Base-by-base conservation (phyloP, 306 rosid genomes). In the Vigna radiata region DNA sequence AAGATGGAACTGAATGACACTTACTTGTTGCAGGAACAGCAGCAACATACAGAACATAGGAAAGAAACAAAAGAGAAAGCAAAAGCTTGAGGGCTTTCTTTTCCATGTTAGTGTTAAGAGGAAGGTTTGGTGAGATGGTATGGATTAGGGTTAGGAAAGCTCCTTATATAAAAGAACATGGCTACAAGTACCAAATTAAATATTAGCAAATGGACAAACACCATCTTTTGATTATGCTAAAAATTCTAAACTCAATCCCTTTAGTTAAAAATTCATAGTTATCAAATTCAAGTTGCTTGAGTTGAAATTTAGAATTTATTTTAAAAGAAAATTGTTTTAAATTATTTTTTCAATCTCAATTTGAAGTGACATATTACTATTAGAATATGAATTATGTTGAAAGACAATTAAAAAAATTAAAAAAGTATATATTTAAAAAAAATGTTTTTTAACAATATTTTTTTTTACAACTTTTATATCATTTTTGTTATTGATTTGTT, bases 21-120 rank as follows among this genome's bases (percentile, higher is more conserved):
- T 61, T 61, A 81, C 85, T 68, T n/a, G 85, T 75, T 49, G 77
- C 67, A 13, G 85, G 85, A 61, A 75, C 77, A 50, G 77, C 76
- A 68, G n/a, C 56, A 21, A 36, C 81, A 70, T 47, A 46, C 5
- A 31, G 43, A 46, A 48, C 49, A 60, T 60, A 70, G 67, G 75
- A 83, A 55, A 83, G 75, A 37, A 33, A 36, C n/a, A 83, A 39
- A 62, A 83, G 27, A 46, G 79, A 11, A 69, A 79, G 11, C 44
- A 75, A 13, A 83, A 74, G 3, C 46, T 29, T 39, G 37, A 79
- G 49, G 84, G 46, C 12, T 62, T 79, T 83, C 78, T 70, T 75
- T 70, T 79, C 87, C 84, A 83, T 83, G 67, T 48, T 73, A 83
- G 39, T n/a, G 31, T 16, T 59, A 15, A 71, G 70, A 48, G 17